phyloP scores from a whole-genome alignment of 345 rosid genomes.

The Populus pruinosa region DNA sequence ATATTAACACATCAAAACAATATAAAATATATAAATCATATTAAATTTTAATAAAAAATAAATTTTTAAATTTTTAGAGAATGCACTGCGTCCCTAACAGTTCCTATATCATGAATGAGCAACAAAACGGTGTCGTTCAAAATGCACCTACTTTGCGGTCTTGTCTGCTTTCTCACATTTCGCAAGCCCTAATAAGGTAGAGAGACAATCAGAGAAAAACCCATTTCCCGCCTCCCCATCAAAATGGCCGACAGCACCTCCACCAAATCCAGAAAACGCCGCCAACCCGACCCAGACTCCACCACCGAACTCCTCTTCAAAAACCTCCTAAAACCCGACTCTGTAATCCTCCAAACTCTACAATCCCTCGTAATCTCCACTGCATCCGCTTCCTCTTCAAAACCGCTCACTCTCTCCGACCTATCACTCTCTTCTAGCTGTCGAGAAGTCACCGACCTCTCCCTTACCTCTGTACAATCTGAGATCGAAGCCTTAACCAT shows the following conservation, averaged over 20 bases:
- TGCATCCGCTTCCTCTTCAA: constrained; percentile 42
- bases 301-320: constrained; percentile 64
- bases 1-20: too few species aligned
- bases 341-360: constrained; percentile 50
- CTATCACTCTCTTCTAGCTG: constrained; percentile 66
- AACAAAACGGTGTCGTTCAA: background rate
- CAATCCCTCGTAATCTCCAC: constrained; percentile 34
- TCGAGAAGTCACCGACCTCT: constrained; percentile 85
- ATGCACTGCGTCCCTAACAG: too few species aligned
- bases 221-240: constrained; percentile 1
- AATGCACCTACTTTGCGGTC: background rate
- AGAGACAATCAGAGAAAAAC: background rate
- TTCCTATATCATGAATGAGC: too few species aligned
- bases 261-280: constrained; percentile 57
- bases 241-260: constrained; percentile 14
- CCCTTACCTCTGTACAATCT: constrained; percentile 79
- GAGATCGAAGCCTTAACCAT: constrained; percentile 67
- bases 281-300: constrained; percentile 47
- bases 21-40: too few species aligned
- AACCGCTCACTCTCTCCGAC: constrained; percentile 73
- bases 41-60: too few species aligned
- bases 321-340: constrained; percentile 58
- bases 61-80: too few species aligned
- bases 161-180: background rate
- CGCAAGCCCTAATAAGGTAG: background rate